phyloP scores from a whole-genome alignment of 129 eudicot genomes.

The Flaveria brownii region DNA sequence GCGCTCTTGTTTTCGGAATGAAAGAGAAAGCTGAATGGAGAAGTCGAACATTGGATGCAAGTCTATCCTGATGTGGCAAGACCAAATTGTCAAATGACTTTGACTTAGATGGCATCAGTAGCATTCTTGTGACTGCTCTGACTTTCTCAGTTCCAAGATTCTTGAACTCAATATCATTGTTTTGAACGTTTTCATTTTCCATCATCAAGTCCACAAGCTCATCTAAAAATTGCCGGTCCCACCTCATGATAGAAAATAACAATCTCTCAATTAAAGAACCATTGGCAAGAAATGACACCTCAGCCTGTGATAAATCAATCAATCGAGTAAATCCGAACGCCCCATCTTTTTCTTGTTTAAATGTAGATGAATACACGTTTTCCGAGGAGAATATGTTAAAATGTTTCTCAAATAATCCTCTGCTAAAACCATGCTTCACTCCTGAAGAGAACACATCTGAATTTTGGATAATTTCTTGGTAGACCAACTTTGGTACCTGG shows the following conservation, averaged over 20 bases:
- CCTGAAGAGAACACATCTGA: slow-evolving; percentile 42
- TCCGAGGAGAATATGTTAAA: slow-evolving; percentile 70
- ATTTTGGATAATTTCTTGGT: slow-evolving; percentile 49
- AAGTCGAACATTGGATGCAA: slow-evolving; percentile 58
- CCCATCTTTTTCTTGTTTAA: slow-evolving; percentile 39
- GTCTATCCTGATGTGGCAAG: slow-evolving; percentile 67
- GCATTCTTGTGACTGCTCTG: slow-evolving; percentile 77
- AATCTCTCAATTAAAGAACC: slow-evolving; percentile 65
- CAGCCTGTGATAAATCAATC: slow-evolving; percentile 76
- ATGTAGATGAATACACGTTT: slow-evolving; percentile 53
- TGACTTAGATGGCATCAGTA: slow-evolving; percentile 62
- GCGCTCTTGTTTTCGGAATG: slow-evolving; percentile 85
- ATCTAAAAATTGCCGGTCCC: slow-evolving; percentile 53
- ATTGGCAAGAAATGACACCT: slow-evolving; percentile 66
- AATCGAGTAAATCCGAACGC: slow-evolving; percentile 71
- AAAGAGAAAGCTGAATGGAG: slow-evolving; percentile 71
- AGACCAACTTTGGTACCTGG: slow-evolving; percentile 79
- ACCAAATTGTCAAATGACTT: slow-evolving; percentile 58
- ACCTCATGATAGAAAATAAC: slow-evolving; percentile 55
- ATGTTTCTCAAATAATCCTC: slow-evolving; percentile 49
- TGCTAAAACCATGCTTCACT: slow-evolving; percentile 40
- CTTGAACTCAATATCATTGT: slow-evolving; percentile 38
- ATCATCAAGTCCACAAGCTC: slow-evolving; percentile 52
- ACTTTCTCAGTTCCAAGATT: slow-evolving; percentile 62
- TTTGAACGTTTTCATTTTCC: slow-evolving; percentile 35